Evolutionary conservation across 805 yeast species (phyloP), one percentile per base, ranked within the genome.

Genomic region (Wickerhamiella allomyrinae): DNA sequence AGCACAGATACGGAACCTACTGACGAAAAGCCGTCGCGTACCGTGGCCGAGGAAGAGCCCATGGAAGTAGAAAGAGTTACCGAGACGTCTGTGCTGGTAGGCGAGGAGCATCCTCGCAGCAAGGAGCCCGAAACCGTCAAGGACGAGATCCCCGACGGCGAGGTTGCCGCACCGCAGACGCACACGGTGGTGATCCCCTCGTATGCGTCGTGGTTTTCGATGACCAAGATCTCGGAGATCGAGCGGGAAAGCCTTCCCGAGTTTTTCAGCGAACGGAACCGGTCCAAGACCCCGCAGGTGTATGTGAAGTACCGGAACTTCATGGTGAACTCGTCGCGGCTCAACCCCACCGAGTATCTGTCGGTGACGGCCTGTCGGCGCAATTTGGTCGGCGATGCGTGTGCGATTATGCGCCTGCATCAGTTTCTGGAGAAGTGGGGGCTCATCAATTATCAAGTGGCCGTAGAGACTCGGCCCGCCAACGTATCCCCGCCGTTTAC

Each of bases 341-440:
- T 87, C 49, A 84, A 87, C 50, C 95, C 95, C 19, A 79, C 79
- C 52, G 95, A 87, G 58, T 86, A 83, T 55, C 65, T 87, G 33
- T 82, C 95, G 0, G 76, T 84, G 45, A 87, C 96, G 0, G 93
- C 95, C 0, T 80, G 86, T 43, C 76, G 97, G 57, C 76, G 96
- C 53, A 84, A 84, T 51, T 68, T 87, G 44, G 86, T 84, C 11
- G 94, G 95, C 43, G 96, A 87, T 64, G 94, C 85, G 6, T 89
- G 93, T 2, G 74, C 95, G 0, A 71, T 87, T 46, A 73, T 86
- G 69, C 74, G 95, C 48, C 76, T 87, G 7, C 94, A 84, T 56
- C 70, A 77, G 41, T 86, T 87, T 56, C 64, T 87, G 44, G 83
- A 76, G 51, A 81, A 80, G 58, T 87, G 96, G 96, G 96, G 96